Evolutionary conservation across 2,329 filamentous ascomycete genomes (phyloP), one percentile per base, ranked within the genome.

Genomic region (Penicillium olsonii): DNA sequence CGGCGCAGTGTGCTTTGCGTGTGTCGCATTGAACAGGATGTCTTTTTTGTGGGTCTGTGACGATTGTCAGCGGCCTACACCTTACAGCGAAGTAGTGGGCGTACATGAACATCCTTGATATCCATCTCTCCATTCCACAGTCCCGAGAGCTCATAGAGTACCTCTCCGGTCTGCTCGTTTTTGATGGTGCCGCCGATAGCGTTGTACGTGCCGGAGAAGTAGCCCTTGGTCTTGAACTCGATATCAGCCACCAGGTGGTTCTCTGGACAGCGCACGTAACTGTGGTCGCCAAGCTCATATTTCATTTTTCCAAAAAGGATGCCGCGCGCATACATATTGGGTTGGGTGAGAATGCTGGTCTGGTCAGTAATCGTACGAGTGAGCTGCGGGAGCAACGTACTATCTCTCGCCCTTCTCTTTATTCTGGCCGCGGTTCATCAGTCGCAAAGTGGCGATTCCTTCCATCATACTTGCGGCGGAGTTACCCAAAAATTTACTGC

Each of bases 241-340:
- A 99, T 85, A 68, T 99, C 92, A 52, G 91, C 92, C 20, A 85
- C 82, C 15, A 99, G 79, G 50, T 91, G 87, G 15, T 90, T 82
- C 69, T 97, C 92, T 0, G 92, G 90, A 69, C 94, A 97, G 58
- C 87, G 83, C 17, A 99, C 89, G 62, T 91, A 90, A 68, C 92
- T 96, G 75, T 96, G 92, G 69, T 97, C 92, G 56, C 92, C 94
- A 7, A 99, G 84, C 75, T 99, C 94, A 72, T 97, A 99, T 72
- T 96, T 97, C 94, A 99, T 97, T 72, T 96, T 97, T 40, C 94
- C 94, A 65, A 99, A 96, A 8, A 99, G 78, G 52, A 99, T 97
- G 29, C 94, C 92, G 54, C 94, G 84, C 18, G 92, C 94, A 70
- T 99, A 99, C 91, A 99, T 99, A 76, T 99, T 99, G 15, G 94